Base-by-base conservation (phyloP, 208 protist genomes). In the Trypanosoma grayi region DNA sequence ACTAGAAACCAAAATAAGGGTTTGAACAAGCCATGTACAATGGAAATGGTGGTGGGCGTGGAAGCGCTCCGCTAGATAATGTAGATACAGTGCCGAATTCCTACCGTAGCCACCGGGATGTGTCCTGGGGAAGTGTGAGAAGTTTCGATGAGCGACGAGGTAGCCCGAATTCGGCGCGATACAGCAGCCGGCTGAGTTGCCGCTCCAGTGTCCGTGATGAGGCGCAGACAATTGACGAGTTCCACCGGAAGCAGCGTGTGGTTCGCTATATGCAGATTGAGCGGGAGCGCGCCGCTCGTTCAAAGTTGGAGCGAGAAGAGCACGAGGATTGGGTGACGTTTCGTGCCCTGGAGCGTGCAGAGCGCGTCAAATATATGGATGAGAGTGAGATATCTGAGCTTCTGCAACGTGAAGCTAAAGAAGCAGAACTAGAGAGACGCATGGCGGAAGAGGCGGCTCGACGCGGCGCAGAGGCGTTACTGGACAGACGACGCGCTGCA, bases 191-290 rank as follows among this genome's bases (percentile, higher is more conserved):
- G 31, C 31, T 83, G 13, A 88, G 87, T 63, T 67, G 77, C 30
- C 79, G 79, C 47, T 90, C 83, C 50, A 88, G 83, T 48, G 79
- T 85, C 25, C 87, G 82, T 24, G 87, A 90, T 58, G 83, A 89
- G 48, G 58, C 58, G 30, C 87, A 90, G 60, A 85, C 81, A 25
- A 48, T 83, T 25, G 81, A 93, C 44, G 87, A 93, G 73, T 83
- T 82, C 46, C 59, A 82, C 37, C 83, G 87, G 8, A 93, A 93
- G 73, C 83, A 88, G 60, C 77, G 83, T n/a, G 87, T 93, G 10
- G 77, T 90, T 18, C 80, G 87, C 24, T 93, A 83, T 63, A 93
- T 93, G 83, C 75, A 90, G 61, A 81, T 87, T 54, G 87, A 93
- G 60, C 77, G 81, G 0, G 87, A 93, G 67, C 83, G 83, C 18